These are phyloP conservation scores for Echinochloa phyllopogon DNA, from an alignment of 176 grass and related monocot genomes.

Conservation along the genomic window DNA sequence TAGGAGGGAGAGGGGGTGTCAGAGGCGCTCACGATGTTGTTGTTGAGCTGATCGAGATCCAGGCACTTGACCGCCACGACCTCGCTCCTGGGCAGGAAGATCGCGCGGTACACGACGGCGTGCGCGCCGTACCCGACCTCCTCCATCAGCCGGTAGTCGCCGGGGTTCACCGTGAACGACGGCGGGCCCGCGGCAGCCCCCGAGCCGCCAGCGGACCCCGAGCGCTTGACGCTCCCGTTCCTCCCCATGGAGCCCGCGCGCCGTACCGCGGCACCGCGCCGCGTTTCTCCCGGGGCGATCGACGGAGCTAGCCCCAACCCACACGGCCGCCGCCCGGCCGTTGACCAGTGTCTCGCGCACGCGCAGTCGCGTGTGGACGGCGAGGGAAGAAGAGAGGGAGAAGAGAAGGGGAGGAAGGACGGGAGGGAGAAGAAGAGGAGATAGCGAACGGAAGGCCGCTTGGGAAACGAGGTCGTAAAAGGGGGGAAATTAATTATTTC, in stretches of 20 bases:
- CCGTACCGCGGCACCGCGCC: conserved; percentile 1
- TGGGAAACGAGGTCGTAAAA: conserved; percentile 56
- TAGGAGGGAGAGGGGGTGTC: neutral
- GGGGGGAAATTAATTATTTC: conserved; percentile 52
- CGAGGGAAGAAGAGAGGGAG: neutral
- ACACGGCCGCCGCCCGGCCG: neutral
- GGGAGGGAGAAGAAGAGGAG: conserved; percentile 33
- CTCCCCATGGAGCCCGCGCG: conserved; percentile 40
- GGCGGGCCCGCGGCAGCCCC: conserved; percentile 26
- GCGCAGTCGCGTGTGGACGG: conserved; percentile 20
- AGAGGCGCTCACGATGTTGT: conserved; percentile 75
- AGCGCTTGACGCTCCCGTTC: conserved; percentile 39
- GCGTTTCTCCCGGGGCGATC: neutral
- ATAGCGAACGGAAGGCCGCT: conserved; percentile 53
- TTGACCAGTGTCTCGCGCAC: conserved; percentile 50
- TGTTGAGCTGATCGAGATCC: conserved; percentile 99
- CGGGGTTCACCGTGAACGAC: conserved; percentile 62
- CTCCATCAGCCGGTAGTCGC: conserved; percentile 77
- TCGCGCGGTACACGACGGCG: conserved; percentile 86
- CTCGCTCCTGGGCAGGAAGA: conserved; percentile 70
- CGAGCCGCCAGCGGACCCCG: conserved; percentile 18
- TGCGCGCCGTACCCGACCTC: conserved; percentile 94
- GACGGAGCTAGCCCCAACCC: neutral
- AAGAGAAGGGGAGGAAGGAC: neutral
- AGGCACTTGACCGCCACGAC: conserved; percentile 93